Evolutionary conservation across 805 yeast species (phyloP).

Genomic region (Candida dendrica): DNA sequence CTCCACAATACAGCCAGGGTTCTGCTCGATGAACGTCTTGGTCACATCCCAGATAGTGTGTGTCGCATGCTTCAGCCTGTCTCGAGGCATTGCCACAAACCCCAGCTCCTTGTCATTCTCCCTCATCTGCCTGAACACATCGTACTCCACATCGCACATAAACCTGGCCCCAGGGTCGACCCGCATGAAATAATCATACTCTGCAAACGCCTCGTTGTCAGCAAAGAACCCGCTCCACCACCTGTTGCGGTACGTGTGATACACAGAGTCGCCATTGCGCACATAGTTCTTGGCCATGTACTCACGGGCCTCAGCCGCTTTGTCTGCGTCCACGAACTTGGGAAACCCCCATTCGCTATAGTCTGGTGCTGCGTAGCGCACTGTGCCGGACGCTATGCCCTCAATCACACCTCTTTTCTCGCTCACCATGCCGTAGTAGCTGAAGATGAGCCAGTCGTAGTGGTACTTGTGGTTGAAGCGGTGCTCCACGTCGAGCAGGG

Average conservation of each 20-base stretch:
- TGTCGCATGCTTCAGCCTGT: constrained; percentile 40
- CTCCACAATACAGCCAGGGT: constrained; percentile 28
- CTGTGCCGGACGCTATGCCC: constrained; percentile 44
- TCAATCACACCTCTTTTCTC: constrained; percentile 40
- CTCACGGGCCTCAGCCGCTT: constrained; percentile 33
- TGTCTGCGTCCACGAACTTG: constrained; percentile 42
- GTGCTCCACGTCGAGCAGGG: constrained; percentile 54
- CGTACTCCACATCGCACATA: constrained; percentile 55
- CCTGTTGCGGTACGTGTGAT: constrained; percentile 39
- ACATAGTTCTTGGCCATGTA: constrained; percentile 33
- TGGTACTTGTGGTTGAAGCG: constrained; percentile 53
- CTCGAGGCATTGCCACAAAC: constrained; percentile 56
- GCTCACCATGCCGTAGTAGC: constrained; percentile 50
- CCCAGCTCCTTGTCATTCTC: constrained; percentile 50
- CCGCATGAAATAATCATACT: constrained; percentile 65
- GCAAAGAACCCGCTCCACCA: constrained; percentile 43
- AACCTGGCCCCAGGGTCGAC: constrained; percentile 59
- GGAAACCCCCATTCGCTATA: constrained; percentile 64
- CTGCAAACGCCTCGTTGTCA: constrained; percentile 45
- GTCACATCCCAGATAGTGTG: constrained; percentile 51
- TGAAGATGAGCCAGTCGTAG: constrained; percentile 73
- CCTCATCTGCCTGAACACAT: constrained; percentile 55
- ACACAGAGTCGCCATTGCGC: constrained; percentile 53
- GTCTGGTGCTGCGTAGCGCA: constrained; percentile 53
- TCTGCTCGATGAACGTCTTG: constrained; percentile 31